These are phyloP conservation scores for Oldenlandia corymbosa DNA, from an alignment of 257 asterid species.

Conservation along the genomic window DNA sequence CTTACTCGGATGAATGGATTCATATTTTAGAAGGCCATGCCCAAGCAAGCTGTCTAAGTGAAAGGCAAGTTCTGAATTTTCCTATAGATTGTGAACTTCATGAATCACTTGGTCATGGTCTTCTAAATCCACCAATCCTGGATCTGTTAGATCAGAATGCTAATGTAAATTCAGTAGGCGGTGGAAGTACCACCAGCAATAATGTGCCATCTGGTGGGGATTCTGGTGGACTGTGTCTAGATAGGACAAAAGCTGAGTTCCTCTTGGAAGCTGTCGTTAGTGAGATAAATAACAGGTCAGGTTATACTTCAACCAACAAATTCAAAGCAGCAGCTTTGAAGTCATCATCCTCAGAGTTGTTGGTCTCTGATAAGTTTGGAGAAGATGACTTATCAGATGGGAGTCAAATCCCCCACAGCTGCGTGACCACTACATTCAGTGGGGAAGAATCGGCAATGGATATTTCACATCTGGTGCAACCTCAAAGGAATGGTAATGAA, in stretches of 20 bases:
- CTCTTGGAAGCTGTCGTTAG: slow-evolving; percentile 40
- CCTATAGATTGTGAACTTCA: slow-evolving; percentile 43
- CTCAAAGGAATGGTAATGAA: slow-evolving; percentile 30
- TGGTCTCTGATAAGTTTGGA: slow-evolving; percentile 27
- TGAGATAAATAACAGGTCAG: slow-evolving; percentile 27
- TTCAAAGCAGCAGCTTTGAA: slow-evolving; percentile 27
- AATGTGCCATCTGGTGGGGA: slow-evolving; percentile 26
- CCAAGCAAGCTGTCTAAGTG: slow-evolving; percentile 18
- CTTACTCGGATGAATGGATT: slow-evolving; percentile 25
- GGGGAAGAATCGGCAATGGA: slow-evolving; percentile 20
- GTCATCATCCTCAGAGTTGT: slow-evolving; percentile 18
- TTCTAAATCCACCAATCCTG: slow-evolving; percentile 17
- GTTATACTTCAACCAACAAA: slow-evolving; percentile 31
- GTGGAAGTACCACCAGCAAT: slow-evolving; percentile 17
- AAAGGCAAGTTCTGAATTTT: slow-evolving; percentile 29
- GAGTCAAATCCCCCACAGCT: slow-evolving; percentile 29
- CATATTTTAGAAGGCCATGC: slow-evolving; percentile 23
- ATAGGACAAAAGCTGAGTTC: slow-evolving; percentile 31
- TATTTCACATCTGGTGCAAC: slow-evolving; percentile 32
- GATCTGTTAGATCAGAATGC: slow-evolving; percentile 19
- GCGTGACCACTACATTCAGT: slow-evolving; percentile 29
- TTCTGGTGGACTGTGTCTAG: slow-evolving; percentile 28
- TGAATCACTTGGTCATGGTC: slow-evolving; percentile 37
- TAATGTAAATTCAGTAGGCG: slow-evolving; percentile 21
- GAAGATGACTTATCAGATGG: slow-evolving; percentile 27